phyloP scores from a whole-genome alignment of 2,329 filamentous ascomycete genomes.

The Alternaria consortialis region DNA sequence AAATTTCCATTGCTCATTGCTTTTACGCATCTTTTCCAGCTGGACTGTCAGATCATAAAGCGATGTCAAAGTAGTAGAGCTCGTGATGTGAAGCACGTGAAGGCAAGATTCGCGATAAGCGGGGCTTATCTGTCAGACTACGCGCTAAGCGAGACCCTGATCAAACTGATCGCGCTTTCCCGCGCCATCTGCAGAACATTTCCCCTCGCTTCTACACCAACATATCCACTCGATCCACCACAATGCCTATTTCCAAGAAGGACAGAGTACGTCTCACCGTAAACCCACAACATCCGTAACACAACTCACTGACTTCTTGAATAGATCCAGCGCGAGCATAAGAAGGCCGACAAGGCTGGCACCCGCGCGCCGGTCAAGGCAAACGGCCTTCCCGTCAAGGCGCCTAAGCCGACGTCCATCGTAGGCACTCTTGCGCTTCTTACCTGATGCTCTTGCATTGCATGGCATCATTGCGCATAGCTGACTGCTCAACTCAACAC shows the following conservation, averaged over 20 bases:
- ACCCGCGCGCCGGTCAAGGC: constrained; percentile 64
- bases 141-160: constrained; percentile 15
- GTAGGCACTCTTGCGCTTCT: constrained; percentile 39
- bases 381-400: constrained; percentile 65
- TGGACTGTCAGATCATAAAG: background rate
- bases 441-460: constrained; percentile 13
- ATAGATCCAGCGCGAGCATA: constrained; percentile 65
- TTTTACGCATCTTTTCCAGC: no score
- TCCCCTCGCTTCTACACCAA: constrained; percentile 3
- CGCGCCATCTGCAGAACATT: constrained; percentile 9
- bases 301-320: background rate
- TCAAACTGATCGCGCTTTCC: constrained; percentile 6
- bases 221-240: constrained; percentile 14
- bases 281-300: background rate
- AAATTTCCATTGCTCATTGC: background rate
- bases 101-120: background rate
- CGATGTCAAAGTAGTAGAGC: background rate
- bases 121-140: constrained; percentile 8
- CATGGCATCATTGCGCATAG: background rate
- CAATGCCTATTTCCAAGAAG: constrained; percentile 62
- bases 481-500: constrained; percentile 2
- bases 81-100: background rate
- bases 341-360: constrained; percentile 62
- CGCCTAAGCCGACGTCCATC: constrained; percentile 62
- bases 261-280: constrained; percentile 47